Base-by-base conservation (phyloP, 108 stramenopile genomes). In the Schizochytrium sp. region DNA sequence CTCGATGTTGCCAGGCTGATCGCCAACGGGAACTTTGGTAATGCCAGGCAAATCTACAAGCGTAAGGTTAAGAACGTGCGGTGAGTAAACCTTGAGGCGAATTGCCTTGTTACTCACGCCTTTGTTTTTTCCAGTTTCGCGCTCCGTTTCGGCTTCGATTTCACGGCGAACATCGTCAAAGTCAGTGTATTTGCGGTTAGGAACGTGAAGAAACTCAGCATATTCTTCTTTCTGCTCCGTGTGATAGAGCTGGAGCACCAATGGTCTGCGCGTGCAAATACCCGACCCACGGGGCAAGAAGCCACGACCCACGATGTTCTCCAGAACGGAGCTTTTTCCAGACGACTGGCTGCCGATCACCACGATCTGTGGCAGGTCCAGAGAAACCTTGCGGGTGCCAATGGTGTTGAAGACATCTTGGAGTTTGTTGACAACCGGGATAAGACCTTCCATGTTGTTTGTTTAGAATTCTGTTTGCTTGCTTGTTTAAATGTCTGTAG, bases 351-450 rank as follows among this genome's bases (percentile, higher is more conserved):
- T 97, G 42, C 97, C 97, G 60, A 94, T 94, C 57, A 98, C 98
- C 19, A 98, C 98, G 87, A 99, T 99, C 90, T 99, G 99, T 59
- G 99, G 99, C n/a, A 99, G 94, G 91, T 98, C 98, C 28, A 99
- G 90, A 57, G 94, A 92, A 41, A 94, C 94, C 76, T 95, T 95
- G 73, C 95, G 95, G 17, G n/a, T 56, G 38, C 98, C 98, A 72
- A 98, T 95, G 15, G 97, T 97, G 50, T 96, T 97, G 61, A 99
- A 95, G 69, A 98, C 98, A 91, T 99, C 99, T 93, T 99, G 98
- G 3, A 98, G 95, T 91, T 98, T 98, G 91, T 97, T 97, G 44
- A 97, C 97, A n/a, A 98, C 96, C 12, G 98, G 99, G 88, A 99
- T 98, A 38, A 98, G 94, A 87, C 97, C 95, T 89, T 98, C 97